phyloP scores from a whole-genome alignment of 129 eudicot species.

The Escallonia herrerae region DNA sequence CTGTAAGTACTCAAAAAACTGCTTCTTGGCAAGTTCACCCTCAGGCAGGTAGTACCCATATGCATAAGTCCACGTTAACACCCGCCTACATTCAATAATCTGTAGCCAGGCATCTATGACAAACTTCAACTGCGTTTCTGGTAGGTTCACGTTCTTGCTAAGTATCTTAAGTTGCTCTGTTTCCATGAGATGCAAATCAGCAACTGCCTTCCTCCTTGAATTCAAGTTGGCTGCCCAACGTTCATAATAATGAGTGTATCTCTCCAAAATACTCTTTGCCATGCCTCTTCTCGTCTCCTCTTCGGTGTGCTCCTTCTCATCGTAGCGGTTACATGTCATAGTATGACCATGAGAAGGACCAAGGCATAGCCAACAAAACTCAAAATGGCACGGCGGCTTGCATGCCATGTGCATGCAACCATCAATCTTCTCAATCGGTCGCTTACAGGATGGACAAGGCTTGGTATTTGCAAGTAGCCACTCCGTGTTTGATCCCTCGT shows the following conservation, averaged over 20 bases:
- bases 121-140: constrained; percentile 23
- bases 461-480: constrained; percentile 38
- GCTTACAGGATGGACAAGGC: constrained; percentile 42
- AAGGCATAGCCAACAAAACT: constrained; percentile 42
- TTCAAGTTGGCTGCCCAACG: constrained; percentile 15
- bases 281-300: constrained; percentile 1
- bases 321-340: too few relatives aligned
- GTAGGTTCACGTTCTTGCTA: background rate
- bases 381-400: constrained; percentile 22
- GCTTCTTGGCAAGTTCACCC: constrained; percentile 18
- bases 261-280: constrained; percentile 10
- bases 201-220: constrained; percentile 6
- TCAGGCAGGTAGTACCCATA: constrained; percentile 42
- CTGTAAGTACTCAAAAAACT: constrained; percentile 16
- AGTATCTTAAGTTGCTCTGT: constrained; percentile 16
- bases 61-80: constrained; percentile 48
- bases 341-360: background rate
- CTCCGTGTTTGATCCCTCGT: constrained; percentile 35
- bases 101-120: constrained; percentile 32
- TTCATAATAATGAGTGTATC: constrained; percentile 17
- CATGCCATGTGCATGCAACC: constrained; percentile 35
- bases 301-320: background rate
- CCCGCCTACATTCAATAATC: constrained; percentile 49
- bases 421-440: constrained; percentile 29
- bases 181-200: constrained; percentile 5